A percentile compares a stretch with the other conserved stretches of the same genome.
These are phyloP conservation scores for Dactylella cylindrospora DNA, from an alignment of 2,329 filamentous ascomycete genomes.

Conservation along the genomic window DNA sequence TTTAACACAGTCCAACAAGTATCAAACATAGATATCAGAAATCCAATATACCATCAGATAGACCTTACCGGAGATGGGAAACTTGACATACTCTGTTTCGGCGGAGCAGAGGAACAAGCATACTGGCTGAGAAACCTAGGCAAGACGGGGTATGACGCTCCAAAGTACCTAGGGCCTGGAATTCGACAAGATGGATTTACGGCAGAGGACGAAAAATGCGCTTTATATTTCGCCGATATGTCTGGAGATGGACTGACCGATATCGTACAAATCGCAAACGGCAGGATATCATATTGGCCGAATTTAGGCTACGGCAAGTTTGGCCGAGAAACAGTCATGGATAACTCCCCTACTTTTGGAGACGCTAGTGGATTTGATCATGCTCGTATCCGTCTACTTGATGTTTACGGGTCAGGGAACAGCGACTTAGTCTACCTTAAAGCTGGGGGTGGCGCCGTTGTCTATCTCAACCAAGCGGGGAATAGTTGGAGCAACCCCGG, in stretches of 20 bases:
- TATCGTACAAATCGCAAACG: slow-evolving; percentile 48
- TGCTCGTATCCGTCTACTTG: slow-evolving; percentile 3
- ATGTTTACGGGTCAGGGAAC: slow-evolving; percentile 31
- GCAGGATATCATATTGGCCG: slow-evolving; percentile 51
- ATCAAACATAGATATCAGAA: slow-evolving; percentile 21
- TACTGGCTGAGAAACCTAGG: too few relatives aligned
- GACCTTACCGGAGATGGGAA: slow-evolving; percentile 12
- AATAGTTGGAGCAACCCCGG: slow-evolving; percentile 17
- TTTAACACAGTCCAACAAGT: background rate
- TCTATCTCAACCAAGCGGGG: slow-evolving; percentile 20
- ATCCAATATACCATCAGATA: background rate
- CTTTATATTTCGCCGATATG: slow-evolving; percentile 49
- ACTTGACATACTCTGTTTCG: slow-evolving; percentile 3
- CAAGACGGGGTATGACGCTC: background rate
- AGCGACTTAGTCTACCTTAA: slow-evolving; percentile 22
- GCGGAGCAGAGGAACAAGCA: too few relatives aligned
- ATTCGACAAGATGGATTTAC: too few relatives aligned
- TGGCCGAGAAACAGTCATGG: slow-evolving; percentile 49
- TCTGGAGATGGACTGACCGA: slow-evolving; percentile 49
- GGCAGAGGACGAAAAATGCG: background rate
- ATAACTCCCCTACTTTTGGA: slow-evolving; percentile 49
- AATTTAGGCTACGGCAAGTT: slow-evolving; percentile 52
- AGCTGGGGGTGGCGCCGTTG: background rate
- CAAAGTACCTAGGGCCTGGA: too few relatives aligned
- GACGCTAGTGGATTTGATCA: slow-evolving; percentile 9